Base-by-base conservation (phyloP, 106 monocot genomes). In the Apostasia ramifera region DNA sequence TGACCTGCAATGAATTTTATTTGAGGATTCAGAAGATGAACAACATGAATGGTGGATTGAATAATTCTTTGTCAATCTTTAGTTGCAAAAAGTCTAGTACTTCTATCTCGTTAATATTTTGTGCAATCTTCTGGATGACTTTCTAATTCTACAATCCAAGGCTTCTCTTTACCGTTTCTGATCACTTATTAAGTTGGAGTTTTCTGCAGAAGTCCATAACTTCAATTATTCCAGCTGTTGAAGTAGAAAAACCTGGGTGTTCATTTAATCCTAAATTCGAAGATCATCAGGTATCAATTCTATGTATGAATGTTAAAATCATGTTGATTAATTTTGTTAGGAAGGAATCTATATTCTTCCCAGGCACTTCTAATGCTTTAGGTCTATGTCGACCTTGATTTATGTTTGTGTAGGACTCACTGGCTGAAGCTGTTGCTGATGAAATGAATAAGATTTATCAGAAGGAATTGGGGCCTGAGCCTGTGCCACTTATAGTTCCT, bases 251-350 rank as follows among this genome's bases (percentile, higher is more conserved):
- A 45, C 74, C 76, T 44, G 97, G 97, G 60, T 97, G 97, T 66
- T 97, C 97, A 60, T 92, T 89, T 61, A 97, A 97, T 81, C 97
- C 97, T 75, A 81, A 89, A 52, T 89, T 90, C 69, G 92, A 97
- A 79, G 92, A 89, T 73, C 97, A 97, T 87, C 97, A 97, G 80
- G 94, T 88, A 72, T 63, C 8, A 2, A 26, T 11, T 46, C 73
- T 69, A 4, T 62, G 3, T 68, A 7, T 47, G 57, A 46, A 8
- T 38, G 47, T 39, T 55, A 8, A 2, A 44, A 40, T 37, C 45
- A 57, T 49, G 63, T 65, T 15, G 41, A 2, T 49, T 59, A 3
- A 2, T 45, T 67, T 11, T 67, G 39, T 53, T 0, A 47, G 47
- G 7, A 26, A 26, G 26, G 26, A 26, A 26, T 26, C 26, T 50